Evolutionary conservation across 176 grass and related monocot genomes (phyloP), one percentile per base, ranked within the genome.

Genomic region (Cocos nucifera): DNA sequence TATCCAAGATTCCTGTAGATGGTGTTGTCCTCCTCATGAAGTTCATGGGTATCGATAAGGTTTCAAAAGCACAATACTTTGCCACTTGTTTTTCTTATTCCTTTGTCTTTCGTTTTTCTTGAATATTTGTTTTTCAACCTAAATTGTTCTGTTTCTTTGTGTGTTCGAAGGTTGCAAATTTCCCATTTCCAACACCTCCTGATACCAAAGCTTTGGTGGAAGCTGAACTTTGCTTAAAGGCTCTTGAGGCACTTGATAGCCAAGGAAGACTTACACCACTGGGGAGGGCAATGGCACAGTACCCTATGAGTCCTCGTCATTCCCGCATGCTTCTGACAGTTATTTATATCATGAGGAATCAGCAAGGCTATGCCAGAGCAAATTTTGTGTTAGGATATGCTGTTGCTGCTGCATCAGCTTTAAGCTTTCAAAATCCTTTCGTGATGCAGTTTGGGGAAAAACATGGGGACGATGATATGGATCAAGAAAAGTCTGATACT

Each of bases 371-470:
- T 78, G 51, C 52, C 50, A 82, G 87, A 77, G 71, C 81, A 69
- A 87, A 92, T 62, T 69, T 98, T 21, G 60, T 82, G 54, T 61
- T 89, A 48, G 87, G 76, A 78, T 83, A 81, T 73, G 82, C 93
- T 49, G 57, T 71, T 6, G 87, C 93, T 62, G 82, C 84, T 73
- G 85, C 82, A 53, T 82, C 93, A 69, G 93, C 79, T 53, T 78
- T 98, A 75, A 98, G 82, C 71, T 92, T 89, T 88, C 74, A 67
- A 15, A 98, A 86, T 61, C 93, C 93, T 78, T 92, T 92, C 58
- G 63, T 88, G 52, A 70, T 76, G 58, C 81, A 88, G 58, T 74
- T 76, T 60, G 66, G 73, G 27, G 78, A 75, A 50, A 69, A 66
- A 32, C 30, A 84, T 17, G 64, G 69, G 21, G 51, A 23, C 29